Evolutionary conservation across 2,329 filamentous ascomycete genomes (phyloP), one percentile per base, ranked within the genome.

Genomic region (Xylariaceae sp.): DNA sequence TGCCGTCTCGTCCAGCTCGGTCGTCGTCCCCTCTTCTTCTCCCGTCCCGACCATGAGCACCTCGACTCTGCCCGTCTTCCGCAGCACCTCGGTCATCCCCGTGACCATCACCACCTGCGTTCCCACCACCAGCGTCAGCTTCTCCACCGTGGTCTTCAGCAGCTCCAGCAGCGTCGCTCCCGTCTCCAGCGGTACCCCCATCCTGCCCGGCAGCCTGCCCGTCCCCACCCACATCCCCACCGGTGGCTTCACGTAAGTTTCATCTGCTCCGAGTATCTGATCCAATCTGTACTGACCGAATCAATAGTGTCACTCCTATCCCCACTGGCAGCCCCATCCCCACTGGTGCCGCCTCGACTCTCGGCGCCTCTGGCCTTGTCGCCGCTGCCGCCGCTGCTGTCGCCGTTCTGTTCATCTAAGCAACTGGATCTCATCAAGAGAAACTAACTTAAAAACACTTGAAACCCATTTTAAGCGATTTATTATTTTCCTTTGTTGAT

Each of bases 351-450:
- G 82, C 82, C 65, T 75, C 76, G 68, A 76, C 78, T 69, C 71
- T 84, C 68, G 76, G 76, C 63, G 80, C 78, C 76, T 83, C 82
- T 62, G 77, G 77, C 70, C 62, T 79, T 69, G 73, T 83, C 70
- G 82, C 82, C 72, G 82, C 78, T 65, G 77, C 75, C 53, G 82
- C 79, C 73, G 82, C 80, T 75, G 71, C 81, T 58, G 78, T 75
- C 62, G 82, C 80, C 71, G 73, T 82, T 70, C 68, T 80, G 75
- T 73, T 85, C 69, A 79, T 78, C 73, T 85, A 85, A 81, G 65
- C 59, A 60, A 23, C 23, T 2, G 18, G 18, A 10, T 10, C 48
- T 71, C 61, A 68, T 67, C 67, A 50, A 17, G 48, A 48, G 23
- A 48, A 17, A 5, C 45, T 48, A 48, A 48, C 17, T 17, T 7